Evolutionary conservation across 2,329 filamentous ascomycete genomes (phyloP).

Genomic region (Cladophialophora bantiana): DNA sequence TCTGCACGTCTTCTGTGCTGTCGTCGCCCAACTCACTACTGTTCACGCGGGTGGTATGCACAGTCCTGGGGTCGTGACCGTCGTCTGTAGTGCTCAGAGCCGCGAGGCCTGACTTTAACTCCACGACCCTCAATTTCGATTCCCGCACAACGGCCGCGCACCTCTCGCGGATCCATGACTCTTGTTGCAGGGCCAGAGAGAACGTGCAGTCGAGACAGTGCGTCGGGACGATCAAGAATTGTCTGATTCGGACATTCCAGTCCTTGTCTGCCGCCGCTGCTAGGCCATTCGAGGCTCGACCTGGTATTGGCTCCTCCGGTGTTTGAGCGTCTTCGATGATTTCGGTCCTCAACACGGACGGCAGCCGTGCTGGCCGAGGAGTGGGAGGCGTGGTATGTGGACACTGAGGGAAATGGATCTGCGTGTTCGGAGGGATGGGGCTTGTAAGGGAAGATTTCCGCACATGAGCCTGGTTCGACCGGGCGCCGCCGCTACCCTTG

Average conservation of each 20-base stretch:
- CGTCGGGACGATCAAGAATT: conserved; percentile 18
- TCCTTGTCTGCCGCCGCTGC: background rate
- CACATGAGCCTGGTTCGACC: background rate
- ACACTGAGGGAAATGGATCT: conserved; percentile 24
- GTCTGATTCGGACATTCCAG: background rate
- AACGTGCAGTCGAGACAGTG: conserved; percentile 29
- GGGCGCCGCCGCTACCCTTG: background rate
- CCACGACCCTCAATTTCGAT: background rate
- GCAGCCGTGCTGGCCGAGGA: conserved; percentile 24
- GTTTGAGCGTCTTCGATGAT: background rate
- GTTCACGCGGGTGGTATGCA: background rate
- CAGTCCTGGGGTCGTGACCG: too few species aligned
- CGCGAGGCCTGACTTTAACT: conserved; percentile 3
- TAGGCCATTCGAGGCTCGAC: background rate
- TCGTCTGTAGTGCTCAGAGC: background rate
- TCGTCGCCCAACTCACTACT: background rate
- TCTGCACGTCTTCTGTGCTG: background rate
- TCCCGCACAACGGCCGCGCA: conserved; percentile 5
- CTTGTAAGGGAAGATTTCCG: conserved; percentile 8
- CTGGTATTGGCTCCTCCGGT: background rate
- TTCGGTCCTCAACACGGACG: conserved; percentile 20
- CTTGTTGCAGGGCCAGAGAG: conserved; percentile 2
- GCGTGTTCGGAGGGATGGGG: conserved; percentile 22
- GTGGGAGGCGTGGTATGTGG: conserved; percentile 29
- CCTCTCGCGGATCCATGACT: conserved; percentile 6